Percentiles rank a stretch among this genome's conserved stretches.
Conservation (phyloP, 371 early-diverging fungal genomes). For the Amoeboaphelidium occidentale region DNA sequence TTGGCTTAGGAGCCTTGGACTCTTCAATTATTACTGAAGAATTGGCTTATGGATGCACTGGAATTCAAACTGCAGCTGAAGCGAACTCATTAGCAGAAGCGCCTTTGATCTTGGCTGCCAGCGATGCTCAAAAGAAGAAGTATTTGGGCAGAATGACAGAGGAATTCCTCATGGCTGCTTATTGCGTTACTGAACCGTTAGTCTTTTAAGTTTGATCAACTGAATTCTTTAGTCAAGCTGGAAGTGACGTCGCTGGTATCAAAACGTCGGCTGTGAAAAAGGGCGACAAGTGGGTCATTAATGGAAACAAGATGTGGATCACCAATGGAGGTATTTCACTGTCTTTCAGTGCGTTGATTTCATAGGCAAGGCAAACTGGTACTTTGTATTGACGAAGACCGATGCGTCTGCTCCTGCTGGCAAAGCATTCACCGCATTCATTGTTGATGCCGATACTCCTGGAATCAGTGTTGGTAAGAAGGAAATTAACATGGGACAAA, state of each 20-base stretch:
- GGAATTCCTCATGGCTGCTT: constrained; percentile 70
- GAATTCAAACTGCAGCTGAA: constrained; percentile 90
- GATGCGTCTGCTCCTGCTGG: constrained; percentile 36
- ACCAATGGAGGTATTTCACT: constrained; percentile 92
- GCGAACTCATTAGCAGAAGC: constrained; percentile 87
- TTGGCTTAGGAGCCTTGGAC: constrained; percentile 53
- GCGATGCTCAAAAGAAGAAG: constrained; percentile 57
- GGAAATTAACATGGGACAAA: constrained; percentile 92
- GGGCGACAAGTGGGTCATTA: constrained; percentile 17
- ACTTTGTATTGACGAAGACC: constrained; percentile 85
- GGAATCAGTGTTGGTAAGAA: constrained; percentile 78
- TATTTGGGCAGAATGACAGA: constrained; percentile 84
- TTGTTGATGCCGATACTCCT: constrained; percentile 69
- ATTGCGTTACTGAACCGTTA: constrained; percentile 65
- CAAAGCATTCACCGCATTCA: constrained; percentile 83
- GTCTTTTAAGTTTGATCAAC: too few relatives aligned
- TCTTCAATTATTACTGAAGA: constrained; percentile 59
- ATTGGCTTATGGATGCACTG: constrained; percentile 82
- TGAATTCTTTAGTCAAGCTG: too few relatives aligned
- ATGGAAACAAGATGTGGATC: constrained; percentile 39
- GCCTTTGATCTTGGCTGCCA: constrained; percentile 66
- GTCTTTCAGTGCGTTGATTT: too few relatives aligned
- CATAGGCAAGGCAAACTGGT: constrained; percentile 95
- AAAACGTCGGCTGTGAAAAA: constrained; percentile 23
- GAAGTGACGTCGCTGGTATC: constrained; percentile 24